Conservation (phyloP, 2,329 filamentous ascomycete genomes). For the Aspergillus fumigatus region DNA sequence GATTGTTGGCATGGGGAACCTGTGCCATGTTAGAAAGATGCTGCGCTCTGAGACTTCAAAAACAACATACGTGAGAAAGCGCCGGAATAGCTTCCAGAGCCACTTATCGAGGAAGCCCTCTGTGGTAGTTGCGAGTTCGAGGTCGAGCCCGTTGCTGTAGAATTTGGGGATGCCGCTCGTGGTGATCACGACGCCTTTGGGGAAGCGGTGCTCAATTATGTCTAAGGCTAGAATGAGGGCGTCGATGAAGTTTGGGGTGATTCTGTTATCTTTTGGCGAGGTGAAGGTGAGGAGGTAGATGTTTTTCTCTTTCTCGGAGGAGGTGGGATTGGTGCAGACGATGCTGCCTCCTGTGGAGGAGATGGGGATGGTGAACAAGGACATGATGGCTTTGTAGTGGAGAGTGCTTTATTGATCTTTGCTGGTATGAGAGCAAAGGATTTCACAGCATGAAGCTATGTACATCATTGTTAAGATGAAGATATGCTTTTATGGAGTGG, state of each 20-base stretch:
- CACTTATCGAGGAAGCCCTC: slow-evolving; percentile 58
- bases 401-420: background rate
- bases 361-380: slow-evolving; percentile 60
- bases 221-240: slow-evolving; percentile 68
- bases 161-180: slow-evolving; percentile 73
- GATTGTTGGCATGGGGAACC: slow-evolving; percentile 75
- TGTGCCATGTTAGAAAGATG: slow-evolving; percentile 15
- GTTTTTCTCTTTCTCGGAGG: slow-evolving; percentile 31
- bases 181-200: slow-evolving; percentile 70
- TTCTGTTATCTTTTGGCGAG: slow-evolving; percentile 70
- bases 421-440: background rate
- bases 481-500: background rate
- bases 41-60: background rate
- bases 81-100: slow-evolving; percentile 61
- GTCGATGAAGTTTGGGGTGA: slow-evolving; percentile 64
- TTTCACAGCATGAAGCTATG: background rate
- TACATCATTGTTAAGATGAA: background rate
- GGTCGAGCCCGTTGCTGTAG: slow-evolving; percentile 78
- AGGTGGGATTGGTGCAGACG: slow-evolving; percentile 57
- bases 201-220: slow-evolving; percentile 63
- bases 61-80: slow-evolving; percentile 54
- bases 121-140: slow-evolving; percentile 59
- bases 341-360: slow-evolving; percentile 54
- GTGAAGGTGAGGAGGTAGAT: slow-evolving; percentile 71
- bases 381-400: slow-evolving; percentile 18